A percentile compares a stretch with the other conserved stretches of the same genome.
These are phyloP conservation scores for Monosporascus cannonballus DNA, from an alignment of 2,329 filamentous ascomycete genomes.

Conservation along the genomic window DNA sequence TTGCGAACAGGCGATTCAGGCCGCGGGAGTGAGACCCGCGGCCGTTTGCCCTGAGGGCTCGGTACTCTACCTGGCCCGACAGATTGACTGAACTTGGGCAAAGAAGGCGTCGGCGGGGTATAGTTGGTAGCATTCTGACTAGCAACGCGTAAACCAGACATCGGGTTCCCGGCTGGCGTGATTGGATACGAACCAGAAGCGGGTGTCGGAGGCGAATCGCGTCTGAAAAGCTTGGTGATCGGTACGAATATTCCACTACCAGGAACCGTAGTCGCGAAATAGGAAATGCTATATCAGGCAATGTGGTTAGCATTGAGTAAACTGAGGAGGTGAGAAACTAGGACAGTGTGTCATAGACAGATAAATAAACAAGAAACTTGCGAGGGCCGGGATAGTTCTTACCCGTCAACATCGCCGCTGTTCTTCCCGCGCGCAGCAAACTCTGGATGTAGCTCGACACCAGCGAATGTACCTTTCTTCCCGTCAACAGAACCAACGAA, in stretches of 20 bases:
- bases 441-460: slow-evolving; percentile 79
- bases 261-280: slow-evolving; percentile 73
- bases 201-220: slow-evolving; percentile 49
- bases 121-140: slow-evolving; percentile 54
- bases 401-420: slow-evolving; percentile 93
- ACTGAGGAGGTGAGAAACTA: background rate
- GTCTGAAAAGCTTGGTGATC: slow-evolving; percentile 69
- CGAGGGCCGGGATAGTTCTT: slow-evolving; percentile 18
- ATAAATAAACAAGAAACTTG: slow-evolving; percentile 2
- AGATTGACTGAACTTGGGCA: slow-evolving; percentile 83
- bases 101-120: slow-evolving; percentile 57
- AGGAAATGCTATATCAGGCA: slow-evolving; percentile 48
- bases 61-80: slow-evolving; percentile 68
- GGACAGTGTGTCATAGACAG: slow-evolving; percentile 3
- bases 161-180: slow-evolving; percentile 63
- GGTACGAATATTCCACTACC: slow-evolving; percentile 94
- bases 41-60: slow-evolving; percentile 66
- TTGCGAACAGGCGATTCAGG: slow-evolving; percentile 80
- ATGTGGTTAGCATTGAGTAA: slow-evolving; percentile 9
- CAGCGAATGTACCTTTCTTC: slow-evolving; percentile 87
- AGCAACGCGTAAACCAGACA: slow-evolving; percentile 45
- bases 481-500: slow-evolving; percentile 83
- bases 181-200: slow-evolving; percentile 48
- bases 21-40: slow-evolving; percentile 73
- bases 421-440: slow-evolving; percentile 87